Evolutionary conservation across 768 basidiomycete genomes (phyloP).

Genomic region (Lentinula edodes): DNA sequence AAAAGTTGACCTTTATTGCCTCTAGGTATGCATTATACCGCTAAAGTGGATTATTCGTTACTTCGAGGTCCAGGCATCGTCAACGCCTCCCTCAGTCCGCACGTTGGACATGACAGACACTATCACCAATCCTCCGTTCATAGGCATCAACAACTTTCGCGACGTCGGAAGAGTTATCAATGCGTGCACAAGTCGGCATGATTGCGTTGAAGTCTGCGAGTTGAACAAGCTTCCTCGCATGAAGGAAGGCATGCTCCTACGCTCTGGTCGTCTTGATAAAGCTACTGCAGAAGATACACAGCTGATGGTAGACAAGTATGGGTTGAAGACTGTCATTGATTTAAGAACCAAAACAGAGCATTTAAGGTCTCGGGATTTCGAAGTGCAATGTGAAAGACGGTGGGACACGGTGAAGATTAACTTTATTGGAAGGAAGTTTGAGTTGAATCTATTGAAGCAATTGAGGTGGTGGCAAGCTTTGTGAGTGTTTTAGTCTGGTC

Average conservation of each 20-base stretch:
- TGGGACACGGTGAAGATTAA: conserved; percentile 14
- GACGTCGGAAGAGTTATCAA: conserved; percentile 4
- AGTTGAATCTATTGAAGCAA: conserved; percentile 13
- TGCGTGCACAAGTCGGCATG: neutral
- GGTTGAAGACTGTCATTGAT: conserved; percentile 14
- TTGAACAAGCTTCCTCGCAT: neutral
- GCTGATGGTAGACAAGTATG: conserved; percentile 10
- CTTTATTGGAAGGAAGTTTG: conserved; percentile 12
- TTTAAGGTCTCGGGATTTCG: conserved; percentile 4
- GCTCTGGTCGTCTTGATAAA: conserved; percentile 16
- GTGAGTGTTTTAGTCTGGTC: conserved; percentile 6
- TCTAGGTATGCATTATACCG: too few species aligned
- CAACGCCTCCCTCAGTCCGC: neutral
- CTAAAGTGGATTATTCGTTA: too few species aligned
- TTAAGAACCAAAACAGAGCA: conserved; percentile 15
- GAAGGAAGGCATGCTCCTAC: conserved; percentile 10
- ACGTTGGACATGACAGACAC: neutral
- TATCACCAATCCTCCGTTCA: neutral
- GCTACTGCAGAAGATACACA: conserved; percentile 8
- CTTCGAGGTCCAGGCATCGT: too few species aligned
- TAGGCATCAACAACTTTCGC: neutral
- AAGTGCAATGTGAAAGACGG: neutral
- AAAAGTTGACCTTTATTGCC: too few species aligned
- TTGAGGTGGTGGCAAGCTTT: conserved; percentile 15
- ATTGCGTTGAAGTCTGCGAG: neutral